Percentiles rank a stretch among this genome's conserved stretches.
phyloP scores from a whole-genome alignment of 805 yeast species.

The Candida taoyuanica region DNA sequence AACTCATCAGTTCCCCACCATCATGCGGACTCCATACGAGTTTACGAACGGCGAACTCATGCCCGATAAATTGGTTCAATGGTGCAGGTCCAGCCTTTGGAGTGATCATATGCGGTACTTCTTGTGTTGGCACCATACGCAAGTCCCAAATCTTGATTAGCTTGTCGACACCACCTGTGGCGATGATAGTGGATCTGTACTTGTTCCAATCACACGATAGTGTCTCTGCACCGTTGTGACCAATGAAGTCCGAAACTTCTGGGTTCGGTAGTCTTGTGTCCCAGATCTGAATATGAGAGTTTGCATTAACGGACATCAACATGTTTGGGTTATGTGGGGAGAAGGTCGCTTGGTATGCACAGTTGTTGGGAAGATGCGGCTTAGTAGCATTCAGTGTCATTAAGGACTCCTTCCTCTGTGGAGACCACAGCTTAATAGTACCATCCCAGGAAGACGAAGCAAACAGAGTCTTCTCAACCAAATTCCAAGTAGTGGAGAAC shows the following conservation, averaged over 20 bases:
- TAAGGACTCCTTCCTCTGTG: constrained; percentile 50
- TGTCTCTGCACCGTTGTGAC: constrained; percentile 79
- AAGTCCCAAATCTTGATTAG: constrained; percentile 83
- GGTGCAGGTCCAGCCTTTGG: constrained; percentile 58
- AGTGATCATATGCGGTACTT: constrained; percentile 31
- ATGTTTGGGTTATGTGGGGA: constrained; percentile 80
- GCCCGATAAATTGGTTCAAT: constrained; percentile 74
- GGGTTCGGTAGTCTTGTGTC: constrained; percentile 71
- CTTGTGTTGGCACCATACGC: constrained; percentile 51
- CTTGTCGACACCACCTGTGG: constrained; percentile 92
- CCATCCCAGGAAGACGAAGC: constrained; percentile 93
- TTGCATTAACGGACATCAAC: constrained; percentile 66
- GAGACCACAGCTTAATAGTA: constrained; percentile 73
- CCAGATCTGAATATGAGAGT: constrained; percentile 75
- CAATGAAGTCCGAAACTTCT: constrained; percentile 50
- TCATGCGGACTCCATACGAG: constrained; percentile 89
- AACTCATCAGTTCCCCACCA: constrained; percentile 61
- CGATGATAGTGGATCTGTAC: constrained; percentile 72
- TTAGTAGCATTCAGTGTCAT: constrained; percentile 44
- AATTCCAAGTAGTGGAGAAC: constrained; percentile 68
- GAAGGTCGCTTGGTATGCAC: constrained; percentile 75
- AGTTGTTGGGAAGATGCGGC: constrained; percentile 36
- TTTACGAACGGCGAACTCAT: constrained; percentile 81
- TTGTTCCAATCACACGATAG: constrained; percentile 87
- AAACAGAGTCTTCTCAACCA: constrained; percentile 62